Evolutionary conservation across 352 stramenopile species (phyloP).

Genomic region (Phytophthora foliorum): DNA sequence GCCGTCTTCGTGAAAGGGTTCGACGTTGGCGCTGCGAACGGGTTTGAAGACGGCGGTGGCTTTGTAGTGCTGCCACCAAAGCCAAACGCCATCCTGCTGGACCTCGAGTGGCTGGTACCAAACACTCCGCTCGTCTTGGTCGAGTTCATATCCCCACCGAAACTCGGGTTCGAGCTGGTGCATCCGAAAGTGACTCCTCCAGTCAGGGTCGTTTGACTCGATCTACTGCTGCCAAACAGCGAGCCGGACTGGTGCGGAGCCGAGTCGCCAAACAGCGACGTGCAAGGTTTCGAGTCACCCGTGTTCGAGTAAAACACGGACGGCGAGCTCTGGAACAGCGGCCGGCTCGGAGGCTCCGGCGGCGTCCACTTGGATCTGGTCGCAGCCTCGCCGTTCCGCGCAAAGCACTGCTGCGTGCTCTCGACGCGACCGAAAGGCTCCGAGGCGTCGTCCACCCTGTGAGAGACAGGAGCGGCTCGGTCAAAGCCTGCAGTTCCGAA

Average conservation of each 20-base stretch:
- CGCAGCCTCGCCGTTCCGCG: constrained; percentile 7
- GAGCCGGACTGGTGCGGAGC: not conserved
- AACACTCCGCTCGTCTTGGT: constrained; percentile 6
- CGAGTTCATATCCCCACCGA: not conserved
- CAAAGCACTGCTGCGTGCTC: constrained; percentile 21
- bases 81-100: not conserved
- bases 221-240: constrained; percentile 2
- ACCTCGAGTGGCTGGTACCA: not conserved
- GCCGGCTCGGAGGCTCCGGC: constrained; percentile 2
- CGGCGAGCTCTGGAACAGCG: constrained; percentile 15
- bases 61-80: constrained; percentile 8
- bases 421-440: constrained; percentile 28
- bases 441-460: constrained; percentile 13
- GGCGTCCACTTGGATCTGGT: constrained; percentile 18
- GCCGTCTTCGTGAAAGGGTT: constrained; percentile 3
- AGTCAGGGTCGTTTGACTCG: not conserved
- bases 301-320: not conserved
- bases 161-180: not conserved
- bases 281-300: not conserved
- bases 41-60: constrained; percentile 17
- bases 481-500: not conserved
- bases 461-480: not conserved
- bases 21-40: constrained; percentile 13
- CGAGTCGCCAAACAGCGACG: constrained; percentile 17
- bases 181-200: constrained; percentile 22